A percentile compares a stretch with the other conserved stretches of the same genome.
phyloP scores from a whole-genome alignment of 1,284 basidiomycete species.

The Ustilago lituana region DNA sequence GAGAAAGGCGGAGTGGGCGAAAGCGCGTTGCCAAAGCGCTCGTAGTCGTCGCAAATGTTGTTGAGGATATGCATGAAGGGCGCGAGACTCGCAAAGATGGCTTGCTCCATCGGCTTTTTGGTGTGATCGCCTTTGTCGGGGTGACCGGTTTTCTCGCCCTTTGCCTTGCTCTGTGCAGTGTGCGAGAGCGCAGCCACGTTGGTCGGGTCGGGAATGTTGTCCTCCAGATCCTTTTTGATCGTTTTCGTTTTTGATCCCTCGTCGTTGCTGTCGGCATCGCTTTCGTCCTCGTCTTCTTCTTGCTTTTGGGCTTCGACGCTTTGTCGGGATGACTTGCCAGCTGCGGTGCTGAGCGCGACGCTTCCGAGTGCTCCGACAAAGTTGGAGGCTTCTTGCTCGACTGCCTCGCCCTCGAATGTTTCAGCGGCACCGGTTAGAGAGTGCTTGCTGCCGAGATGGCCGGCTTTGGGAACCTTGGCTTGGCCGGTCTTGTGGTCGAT shows the following conservation, averaged over 20 bases:
- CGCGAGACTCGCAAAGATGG: slow-evolving; percentile 66
- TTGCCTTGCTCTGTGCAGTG: slow-evolving; percentile 66
- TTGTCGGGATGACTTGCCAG: slow-evolving; percentile 66
- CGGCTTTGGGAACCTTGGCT: slow-evolving; percentile 60
- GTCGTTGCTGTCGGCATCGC: slow-evolving; percentile 24
- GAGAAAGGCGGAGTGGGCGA: slow-evolving; percentile 69
- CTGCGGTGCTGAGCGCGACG: slow-evolving; percentile 69
- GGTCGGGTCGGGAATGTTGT: slow-evolving; percentile 67
- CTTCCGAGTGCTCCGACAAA: slow-evolving; percentile 69
- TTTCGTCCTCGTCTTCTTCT: slow-evolving; percentile 10
- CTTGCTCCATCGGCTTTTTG: slow-evolving; percentile 60
- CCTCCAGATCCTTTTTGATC: slow-evolving; percentile 33
- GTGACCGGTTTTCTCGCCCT: slow-evolving; percentile 54
- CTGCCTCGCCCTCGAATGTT: slow-evolving; percentile 69
- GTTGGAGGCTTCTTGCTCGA: slow-evolving; percentile 70
- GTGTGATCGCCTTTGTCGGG: slow-evolving; percentile 65
- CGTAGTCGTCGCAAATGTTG: slow-evolving; percentile 65
- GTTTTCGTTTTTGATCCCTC: slow-evolving; percentile 21
- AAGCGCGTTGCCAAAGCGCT: slow-evolving; percentile 68
- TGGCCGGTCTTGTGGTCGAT: slow-evolving; percentile 64
- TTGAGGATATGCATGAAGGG: slow-evolving; percentile 72
- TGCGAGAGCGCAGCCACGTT: slow-evolving; percentile 61
- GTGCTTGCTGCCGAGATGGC: slow-evolving; percentile 56
- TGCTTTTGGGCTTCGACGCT: slow-evolving; percentile 12
- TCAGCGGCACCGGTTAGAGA: slow-evolving; percentile 63